Conservation (phyloP, 1,139 yeast species). For the Blastobotrys serpentis region DNA sequence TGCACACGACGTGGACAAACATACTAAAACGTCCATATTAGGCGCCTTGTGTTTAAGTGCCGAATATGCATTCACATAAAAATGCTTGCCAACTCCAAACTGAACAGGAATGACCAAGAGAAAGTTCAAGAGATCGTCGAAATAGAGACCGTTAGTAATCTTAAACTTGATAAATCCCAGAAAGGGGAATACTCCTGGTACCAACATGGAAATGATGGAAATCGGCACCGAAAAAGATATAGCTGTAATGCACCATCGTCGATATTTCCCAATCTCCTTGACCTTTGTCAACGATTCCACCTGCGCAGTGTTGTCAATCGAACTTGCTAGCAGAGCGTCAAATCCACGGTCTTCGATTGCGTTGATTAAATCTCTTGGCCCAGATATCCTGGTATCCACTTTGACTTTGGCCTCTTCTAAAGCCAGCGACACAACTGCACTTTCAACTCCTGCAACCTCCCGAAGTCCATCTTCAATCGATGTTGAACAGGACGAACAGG, state of each 20-base stretch:
- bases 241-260: slow-evolving; percentile 51
- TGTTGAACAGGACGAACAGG: slow-evolving; percentile 58
- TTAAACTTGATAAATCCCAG: slow-evolving; percentile 30
- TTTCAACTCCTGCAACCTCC: slow-evolving; percentile 46
- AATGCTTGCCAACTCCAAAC: slow-evolving; percentile 61
- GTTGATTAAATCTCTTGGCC: slow-evolving; percentile 57
- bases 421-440: slow-evolving; percentile 43
- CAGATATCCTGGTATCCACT: slow-evolving; percentile 49
- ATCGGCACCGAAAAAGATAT: slow-evolving; percentile 63
- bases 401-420: slow-evolving; percentile 47
- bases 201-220: slow-evolving; percentile 54
- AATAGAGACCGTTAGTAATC: slow-evolving; percentile 38
- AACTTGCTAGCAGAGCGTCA: slow-evolving; percentile 45
- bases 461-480: slow-evolving; percentile 50
- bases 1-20: slow-evolving; percentile 78
- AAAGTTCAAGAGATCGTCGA: slow-evolving; percentile 58
- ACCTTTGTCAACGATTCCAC: slow-evolving; percentile 63
- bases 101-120: slow-evolving; percentile 65
- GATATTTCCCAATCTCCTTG: slow-evolving; percentile 75
- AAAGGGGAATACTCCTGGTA: slow-evolving; percentile 34
- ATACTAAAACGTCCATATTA: slow-evolving; percentile 94
- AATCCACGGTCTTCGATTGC: slow-evolving; percentile 50
- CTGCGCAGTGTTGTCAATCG: slow-evolving; percentile 58
- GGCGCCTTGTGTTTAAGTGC: slow-evolving; percentile 74
- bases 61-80: slow-evolving; percentile 60